Evolutionary conservation across 2,329 filamentous ascomycete species (phyloP), one percentile per base, ranked within the genome.

Genomic region (Xylaria sp.): DNA sequence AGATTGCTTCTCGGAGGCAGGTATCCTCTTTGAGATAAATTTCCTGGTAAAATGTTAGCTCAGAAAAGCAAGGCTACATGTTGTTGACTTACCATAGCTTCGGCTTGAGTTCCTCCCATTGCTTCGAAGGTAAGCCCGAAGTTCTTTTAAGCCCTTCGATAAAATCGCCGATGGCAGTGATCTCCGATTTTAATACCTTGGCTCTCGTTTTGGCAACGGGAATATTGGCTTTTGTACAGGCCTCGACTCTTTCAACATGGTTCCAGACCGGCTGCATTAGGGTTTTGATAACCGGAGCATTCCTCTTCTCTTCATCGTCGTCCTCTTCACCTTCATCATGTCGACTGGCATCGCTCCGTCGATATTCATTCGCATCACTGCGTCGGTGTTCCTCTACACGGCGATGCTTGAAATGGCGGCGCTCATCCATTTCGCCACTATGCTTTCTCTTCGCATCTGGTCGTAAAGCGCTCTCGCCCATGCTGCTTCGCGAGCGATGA

Each of bases 391-490:
- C 80, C 61, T 90, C 87, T 1, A 86, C 81, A 54, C 86, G 84
- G 25, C 87, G 84, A 65, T 85, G 83, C 74, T 88, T 87, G 52
- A 63, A 69, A 50, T 82, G 80, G 60, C 81, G 80, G 20, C 84
- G 84, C 18, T 88, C 86, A 55, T 86, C 82, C 46, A 84, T 79
- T 55, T 87, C 85, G 37, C 84, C 84, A 64, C 84, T 86, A 70
- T 90, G 87, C 77, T 90, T 91, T 60, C 89, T 85, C 80, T 91
- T 91, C 61, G 84, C 80, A 46, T 90, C 88, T 1, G 85, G 83
- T 28, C 86, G 81, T 0, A 85, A 84, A 3, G 84, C 83, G 46
- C 84, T 82, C 20, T 89, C 87, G 13, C 87, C 86, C 15, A 81
- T 80, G 68, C 85, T 82, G 74, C 82, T 86, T 55, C 85, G 84